Base-by-base conservation (phyloP, 306 rosid genomes). In the Cucurbita pepo region DNA sequence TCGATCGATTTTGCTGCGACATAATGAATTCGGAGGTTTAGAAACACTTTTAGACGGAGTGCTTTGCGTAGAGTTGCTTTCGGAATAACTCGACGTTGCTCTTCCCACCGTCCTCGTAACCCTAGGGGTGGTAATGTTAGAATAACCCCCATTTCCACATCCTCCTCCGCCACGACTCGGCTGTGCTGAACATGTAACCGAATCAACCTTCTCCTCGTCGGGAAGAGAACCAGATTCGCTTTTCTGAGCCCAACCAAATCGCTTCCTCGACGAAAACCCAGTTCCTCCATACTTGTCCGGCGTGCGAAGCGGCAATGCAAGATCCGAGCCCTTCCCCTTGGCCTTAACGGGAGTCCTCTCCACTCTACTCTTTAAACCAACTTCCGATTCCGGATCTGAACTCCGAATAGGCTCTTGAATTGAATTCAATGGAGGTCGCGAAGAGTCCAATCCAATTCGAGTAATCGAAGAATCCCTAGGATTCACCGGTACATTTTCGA, bases 1-100 rank as follows among this genome's bases (percentile, higher is more conserved):
- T 50, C 97, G 94, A 51, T 94, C 98, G 16, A 77, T 83, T 79
- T 84, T 94, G 79, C 81, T 78, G 80, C 97, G 87, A 75, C 75
- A 57, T 69, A 87, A 79, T 1, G 88, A 82, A 83, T 77, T 81
- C 1, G 83, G 88, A 72, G 96, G 97, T 79, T 89, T 94, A 0
- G 81, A 81, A 63, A 88, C 92, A 77, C 97, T 94, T 84, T 87
- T 94, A 0, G 88, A 82, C 3, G 97, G 99, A n/a, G 97, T 91
- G 58, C 88, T 89, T 63, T 89, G 92, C 1, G 88, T 86, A 0
- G 97, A 94, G 72, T 83, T 88, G 80, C 86, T 82, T 83, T 91
- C 95, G 1, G 90, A 86, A 79, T 74, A 90, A 77, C 83, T 45
- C 54, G 85, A 58, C 13, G 71, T 56, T 62, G 86, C 83, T 71